Evolutionary conservation across 2,329 filamentous ascomycete genomes (phyloP).

Genomic region (Beauveria asiatica): DNA sequence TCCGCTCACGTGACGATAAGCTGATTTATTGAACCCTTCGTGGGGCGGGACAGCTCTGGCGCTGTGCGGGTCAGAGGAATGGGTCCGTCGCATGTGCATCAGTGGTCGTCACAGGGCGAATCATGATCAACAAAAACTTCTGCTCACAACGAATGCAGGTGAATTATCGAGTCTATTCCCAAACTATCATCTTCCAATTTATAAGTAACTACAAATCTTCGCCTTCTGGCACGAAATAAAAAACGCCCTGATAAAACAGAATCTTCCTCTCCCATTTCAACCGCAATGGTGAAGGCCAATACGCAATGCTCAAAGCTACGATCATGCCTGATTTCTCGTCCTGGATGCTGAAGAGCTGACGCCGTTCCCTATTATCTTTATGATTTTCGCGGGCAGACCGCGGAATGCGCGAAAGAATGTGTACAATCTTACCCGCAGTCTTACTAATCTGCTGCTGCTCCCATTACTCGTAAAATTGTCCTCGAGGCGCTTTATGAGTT

Average conservation of each 20-base stretch:
- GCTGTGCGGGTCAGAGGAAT: too few species aligned
- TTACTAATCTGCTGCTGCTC: not conserved
- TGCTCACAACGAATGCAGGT: not conserved
- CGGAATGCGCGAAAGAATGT: not conserved
- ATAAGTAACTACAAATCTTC: slow-evolving; percentile 4
- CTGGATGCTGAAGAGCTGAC: slow-evolving; percentile 6
- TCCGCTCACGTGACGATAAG: slow-evolving; percentile 4
- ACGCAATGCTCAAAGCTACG: slow-evolving; percentile 4
- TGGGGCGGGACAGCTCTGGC: not conserved
- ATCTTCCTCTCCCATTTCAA: not conserved
- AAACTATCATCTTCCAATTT: not conserved
- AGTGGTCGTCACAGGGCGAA: too few species aligned
- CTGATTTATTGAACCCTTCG: not conserved
- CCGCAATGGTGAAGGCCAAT: slow-evolving; percentile 2
- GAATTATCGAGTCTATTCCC: not conserved
- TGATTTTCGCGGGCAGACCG: not conserved
- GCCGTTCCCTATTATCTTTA: slow-evolving; percentile 6
- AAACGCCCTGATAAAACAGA: slow-evolving; percentile 2
- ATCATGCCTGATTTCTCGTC: not conserved
- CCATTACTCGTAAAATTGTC: not conserved
- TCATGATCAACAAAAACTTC: too few species aligned
- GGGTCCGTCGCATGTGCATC: too few species aligned
- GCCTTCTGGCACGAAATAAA: not conserved
- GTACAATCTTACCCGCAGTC: not conserved
- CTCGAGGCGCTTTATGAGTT: slow-evolving; percentile 3